Base-by-base conservation (phyloP, 1,284 basidiomycete species). In the Thecaphora thlaspeos region DNA sequence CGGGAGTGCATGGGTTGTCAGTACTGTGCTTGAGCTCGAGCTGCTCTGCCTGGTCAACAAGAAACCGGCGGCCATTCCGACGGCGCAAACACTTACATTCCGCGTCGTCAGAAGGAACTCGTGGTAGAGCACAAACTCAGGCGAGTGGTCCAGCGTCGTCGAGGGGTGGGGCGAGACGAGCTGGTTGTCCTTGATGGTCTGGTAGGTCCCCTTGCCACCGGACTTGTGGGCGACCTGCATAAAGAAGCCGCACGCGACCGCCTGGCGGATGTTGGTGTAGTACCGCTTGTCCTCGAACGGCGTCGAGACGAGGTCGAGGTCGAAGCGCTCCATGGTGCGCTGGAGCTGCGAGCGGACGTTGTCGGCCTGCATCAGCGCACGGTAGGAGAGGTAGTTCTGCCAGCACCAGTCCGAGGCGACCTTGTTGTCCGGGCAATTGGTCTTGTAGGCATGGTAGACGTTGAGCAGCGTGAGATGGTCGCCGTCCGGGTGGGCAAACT, bases 81-180 rank as follows among this genome's bases (percentile, higher is more conserved):
- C n/a, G 41, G 37, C 36, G 38, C 26, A 8, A 23, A 26, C n/a
- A 55, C 55, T 87, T 85, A 55, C 84, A 80, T 84, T 77, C 75
- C 82, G 81, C 10, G 91, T 91, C 14, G 94, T 98, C 60, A 97
- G 81, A 24, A 97, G 91, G 76, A 98, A 98, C 79, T 80, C 95
- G 78, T 98, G 95, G 83, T 95, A 99, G 38, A 96, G 80, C 15
- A 97, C 91, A 90, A 92, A 98, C 73, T 97, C 93, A 0, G 94
- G 92, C 53, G 87, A 87, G 15, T 86, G 86, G 67, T 95, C 90
- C 43, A 98, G 81, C 24, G 93, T 91, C 61, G 91, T 94, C 5
- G 88, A 90, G 7, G 94, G 90, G 78, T 99, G 94, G n/a, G 97
- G 82, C n/a, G 82, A 82, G 8, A 97, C 93, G 38, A 90, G 84